Conservation (phyloP, 2,329 filamentous ascomycete genomes). For the Blastomyces silverae region DNA sequence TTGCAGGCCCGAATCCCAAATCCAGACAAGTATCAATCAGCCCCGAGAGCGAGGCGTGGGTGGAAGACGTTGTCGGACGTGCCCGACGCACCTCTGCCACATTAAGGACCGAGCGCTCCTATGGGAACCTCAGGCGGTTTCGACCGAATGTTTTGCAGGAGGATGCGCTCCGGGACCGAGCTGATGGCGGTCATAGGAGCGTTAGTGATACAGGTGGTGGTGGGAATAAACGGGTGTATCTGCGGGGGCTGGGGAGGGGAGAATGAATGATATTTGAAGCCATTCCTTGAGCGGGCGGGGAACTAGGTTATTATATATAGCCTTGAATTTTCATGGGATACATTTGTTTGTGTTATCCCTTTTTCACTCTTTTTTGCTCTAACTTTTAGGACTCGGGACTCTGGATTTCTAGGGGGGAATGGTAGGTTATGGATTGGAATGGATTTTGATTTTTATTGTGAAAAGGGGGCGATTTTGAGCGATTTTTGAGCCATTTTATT, state of each 20-base stretch:
- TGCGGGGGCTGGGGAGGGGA: constrained; percentile 31
- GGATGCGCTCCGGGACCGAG: constrained; percentile 7
- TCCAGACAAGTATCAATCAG: constrained; percentile 38
- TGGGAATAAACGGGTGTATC: constrained; percentile 35
- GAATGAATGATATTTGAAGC: not conserved
- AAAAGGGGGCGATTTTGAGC: not conserved
- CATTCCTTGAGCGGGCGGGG: not conserved
- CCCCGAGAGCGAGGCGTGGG: constrained; percentile 44
- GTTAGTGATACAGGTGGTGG: constrained; percentile 37
- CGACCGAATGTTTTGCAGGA: constrained; percentile 13
- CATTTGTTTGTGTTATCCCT: not conserved
- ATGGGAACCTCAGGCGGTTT: constrained; percentile 17
- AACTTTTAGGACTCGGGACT: not conserved
- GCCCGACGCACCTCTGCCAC: constrained; percentile 36
- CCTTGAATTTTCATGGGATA: too few relatives aligned
- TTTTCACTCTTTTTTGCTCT: not conserved
- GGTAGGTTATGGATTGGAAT: not conserved
- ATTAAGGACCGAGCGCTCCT: constrained; percentile 26
- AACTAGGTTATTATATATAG: not conserved
- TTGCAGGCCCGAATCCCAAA: constrained; percentile 41
- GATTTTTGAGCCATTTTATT: not conserved
- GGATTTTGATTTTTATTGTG: not conserved
- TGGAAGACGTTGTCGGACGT: constrained; percentile 42
- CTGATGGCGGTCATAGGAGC: constrained; percentile 23
- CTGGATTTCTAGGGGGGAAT: not conserved